phyloP scores from a whole-genome alignment of 139 green algal genomes.

The Volvox africanus region DNA sequence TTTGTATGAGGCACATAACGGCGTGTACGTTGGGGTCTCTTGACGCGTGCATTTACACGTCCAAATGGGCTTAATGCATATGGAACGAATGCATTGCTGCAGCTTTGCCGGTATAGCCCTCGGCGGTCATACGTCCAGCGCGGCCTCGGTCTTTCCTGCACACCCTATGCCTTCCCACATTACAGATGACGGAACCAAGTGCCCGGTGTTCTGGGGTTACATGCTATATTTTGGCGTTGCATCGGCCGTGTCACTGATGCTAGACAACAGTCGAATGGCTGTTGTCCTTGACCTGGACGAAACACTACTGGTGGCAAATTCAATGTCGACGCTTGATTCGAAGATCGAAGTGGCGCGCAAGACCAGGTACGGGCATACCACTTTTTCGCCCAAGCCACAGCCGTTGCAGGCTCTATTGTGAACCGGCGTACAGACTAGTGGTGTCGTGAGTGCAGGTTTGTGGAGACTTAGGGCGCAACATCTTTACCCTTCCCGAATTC shows the following conservation, averaged over 20 bases:
- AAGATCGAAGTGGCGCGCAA: constrained; percentile 42
- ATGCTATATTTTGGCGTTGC: constrained; percentile 55
- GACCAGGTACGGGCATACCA: constrained; percentile 20
- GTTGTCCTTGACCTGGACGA: constrained; percentile 93
- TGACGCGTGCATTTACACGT: not conserved
- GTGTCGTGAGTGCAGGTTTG: no score
- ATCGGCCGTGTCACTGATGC: constrained; percentile 55
- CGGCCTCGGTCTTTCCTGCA: not conserved
- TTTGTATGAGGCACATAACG: no score
- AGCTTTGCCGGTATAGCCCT: not conserved
- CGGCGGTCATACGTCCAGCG: not conserved
- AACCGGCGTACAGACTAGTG: no score
- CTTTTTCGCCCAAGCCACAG: no score
- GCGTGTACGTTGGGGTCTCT: no score
- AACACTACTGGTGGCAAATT: constrained; percentile 83
- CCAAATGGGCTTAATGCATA: not conserved
- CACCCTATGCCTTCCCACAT: not conserved
- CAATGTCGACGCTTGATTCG: constrained; percentile 59
- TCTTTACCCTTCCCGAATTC: no score
- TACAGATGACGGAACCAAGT: constrained; percentile 53
- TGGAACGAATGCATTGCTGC: no score
- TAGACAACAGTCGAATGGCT: constrained; percentile 73
- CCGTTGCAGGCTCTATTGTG: no score
- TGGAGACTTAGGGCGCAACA: no score
- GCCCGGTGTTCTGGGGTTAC: constrained; percentile 77